Evolutionary conservation across 2,329 filamentous ascomycete species (phyloP), one percentile per base, ranked within the genome.

Genomic region (Colletotrichum orchidophilum): DNA sequence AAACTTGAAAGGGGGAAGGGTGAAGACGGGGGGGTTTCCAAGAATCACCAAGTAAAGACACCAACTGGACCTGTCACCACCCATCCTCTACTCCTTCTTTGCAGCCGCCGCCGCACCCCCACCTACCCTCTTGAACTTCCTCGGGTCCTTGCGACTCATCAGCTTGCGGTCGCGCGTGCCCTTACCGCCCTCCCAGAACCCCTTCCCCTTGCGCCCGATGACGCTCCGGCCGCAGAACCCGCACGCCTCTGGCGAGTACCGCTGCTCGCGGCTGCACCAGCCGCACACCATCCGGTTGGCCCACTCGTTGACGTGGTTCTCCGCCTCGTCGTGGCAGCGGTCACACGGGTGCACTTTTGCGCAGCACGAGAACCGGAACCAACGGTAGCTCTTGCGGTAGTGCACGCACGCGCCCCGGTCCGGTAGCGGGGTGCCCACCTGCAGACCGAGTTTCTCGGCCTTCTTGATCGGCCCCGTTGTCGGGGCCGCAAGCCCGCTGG

Each of bases 181-280:
- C 79, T 93, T 94, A 1, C 94, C 94, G 12, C 94, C 94, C 83
- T 97, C 94, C 94, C 94, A 97, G 81, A 95, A 97, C 0, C 94
- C 94, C 53, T 79, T 81, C 3, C 89, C 88, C 77, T 90, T 91
- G 74, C 81, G 86, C 0, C 93, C 91, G 63, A 95, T 87, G 13
- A 96, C 87, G 60, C 87, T 88, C 39, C 91, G 85, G 59, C 91
- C 92, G 77, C 94, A 97, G 76, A 94, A 90, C 1, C 84, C 87
- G 79, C 94, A 97, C 72, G 92, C 91, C 77, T 95, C 93, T 1
- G 92, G 90, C 26, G 90, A 85, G 80, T 94, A 97, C 74, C 91
- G 91, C 82, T 96, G 93, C 83, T 97, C 94, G 62, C 94, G 86
- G 73, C 92, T 94, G 80, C 94, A 94, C 83, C 88, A 93, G 7